Conservation (phyloP, 495 filamentous ascomycete genomes). For the Barbatosphaeria neglecta region DNA sequence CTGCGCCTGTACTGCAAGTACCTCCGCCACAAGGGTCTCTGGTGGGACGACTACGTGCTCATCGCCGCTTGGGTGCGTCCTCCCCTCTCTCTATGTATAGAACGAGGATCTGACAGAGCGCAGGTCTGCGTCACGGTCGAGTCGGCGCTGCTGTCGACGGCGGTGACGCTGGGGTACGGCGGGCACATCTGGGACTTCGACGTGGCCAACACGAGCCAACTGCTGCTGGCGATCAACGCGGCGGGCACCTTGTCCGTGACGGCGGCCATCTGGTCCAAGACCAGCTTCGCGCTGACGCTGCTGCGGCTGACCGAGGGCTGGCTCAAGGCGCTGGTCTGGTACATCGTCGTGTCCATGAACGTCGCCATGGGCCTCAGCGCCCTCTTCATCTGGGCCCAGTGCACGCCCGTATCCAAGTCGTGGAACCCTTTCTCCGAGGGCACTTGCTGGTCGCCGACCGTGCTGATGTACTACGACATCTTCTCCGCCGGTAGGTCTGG, state of each 20-base stretch:
- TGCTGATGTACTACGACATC: conserved; percentile 2
- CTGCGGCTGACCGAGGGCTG: conserved; percentile 10
- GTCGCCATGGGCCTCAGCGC: conserved; percentile 7
- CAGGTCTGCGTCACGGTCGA: conserved; percentile 1
- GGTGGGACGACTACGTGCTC: conserved; percentile 21
- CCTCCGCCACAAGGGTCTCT: conserved; percentile 8
- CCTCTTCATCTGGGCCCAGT: conserved; percentile 13
- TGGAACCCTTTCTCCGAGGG: conserved; percentile 6
- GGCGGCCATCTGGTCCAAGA: conserved; percentile 19
- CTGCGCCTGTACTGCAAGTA: conserved; percentile 19
- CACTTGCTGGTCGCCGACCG: conserved; percentile 10
- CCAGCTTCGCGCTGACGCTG: conserved; percentile 21
- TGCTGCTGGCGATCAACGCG: conserved; percentile 8
- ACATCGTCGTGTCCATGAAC: conserved; percentile 15
- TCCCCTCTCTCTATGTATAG: too few species aligned
- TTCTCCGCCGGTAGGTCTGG: conserved; percentile 3
- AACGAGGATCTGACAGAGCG: too few species aligned
- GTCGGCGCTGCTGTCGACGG: neutral
- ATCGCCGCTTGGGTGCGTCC: conserved; percentile 18
- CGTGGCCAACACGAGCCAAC: neutral
- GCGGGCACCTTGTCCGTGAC: conserved; percentile 12
- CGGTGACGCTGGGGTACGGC: conserved; percentile 15
- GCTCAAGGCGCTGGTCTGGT: conserved; percentile 5
- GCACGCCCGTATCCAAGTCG: conserved; percentile 10
- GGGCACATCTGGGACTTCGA: conserved; percentile 12